Conservation (phyloP, 139 green algal species). For the Nannochloris sp. region DNA sequence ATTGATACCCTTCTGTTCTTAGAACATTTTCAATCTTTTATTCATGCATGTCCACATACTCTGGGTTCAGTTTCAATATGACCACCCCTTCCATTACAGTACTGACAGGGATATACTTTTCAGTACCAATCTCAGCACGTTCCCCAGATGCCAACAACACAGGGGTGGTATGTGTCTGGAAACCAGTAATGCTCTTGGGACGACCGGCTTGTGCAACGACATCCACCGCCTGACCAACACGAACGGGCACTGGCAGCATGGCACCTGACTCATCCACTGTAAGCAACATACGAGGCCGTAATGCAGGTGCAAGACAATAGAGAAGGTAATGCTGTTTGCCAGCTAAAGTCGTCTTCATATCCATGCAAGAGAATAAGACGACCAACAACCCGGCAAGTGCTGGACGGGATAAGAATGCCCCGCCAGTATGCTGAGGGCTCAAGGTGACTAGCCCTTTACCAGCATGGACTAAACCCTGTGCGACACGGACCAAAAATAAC, state of each 20-base stretch:
- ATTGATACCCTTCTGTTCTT: too few relatives aligned
- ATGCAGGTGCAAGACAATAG: conserved; percentile 81
- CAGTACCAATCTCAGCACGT: conserved; percentile 89
- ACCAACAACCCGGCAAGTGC: conserved; percentile 74
- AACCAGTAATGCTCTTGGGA: conserved; percentile 96
- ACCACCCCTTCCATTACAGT: conserved; percentile 89
- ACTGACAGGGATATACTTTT: conserved; percentile 83
- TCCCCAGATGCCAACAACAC: conserved; percentile 89
- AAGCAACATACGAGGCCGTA: conserved; percentile 95
- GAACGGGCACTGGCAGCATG: conserved; percentile 75
- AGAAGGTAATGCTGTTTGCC: conserved; percentile 90
- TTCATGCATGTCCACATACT: conserved; percentile 75
- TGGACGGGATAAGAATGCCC: conserved; percentile 74
- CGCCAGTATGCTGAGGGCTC: conserved; percentile 82
- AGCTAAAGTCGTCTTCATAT: conserved; percentile 68
- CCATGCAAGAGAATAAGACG: conserved; percentile 68
- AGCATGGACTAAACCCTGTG: conserved; percentile 76
- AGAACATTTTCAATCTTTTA: too few relatives aligned
- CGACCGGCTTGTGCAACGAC: conserved; percentile 93
- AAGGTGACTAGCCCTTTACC: conserved; percentile 95
- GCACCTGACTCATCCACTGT: conserved; percentile 85
- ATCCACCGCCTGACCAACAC: conserved; percentile 94
- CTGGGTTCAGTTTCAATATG: conserved; percentile 90
- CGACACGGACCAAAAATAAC: conserved; percentile 75
- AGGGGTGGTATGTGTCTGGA: conserved; percentile 96